Evolutionary conservation across 306 rosid species (phyloP).

Genomic region (Pterocarpus macrocarpus): DNA sequence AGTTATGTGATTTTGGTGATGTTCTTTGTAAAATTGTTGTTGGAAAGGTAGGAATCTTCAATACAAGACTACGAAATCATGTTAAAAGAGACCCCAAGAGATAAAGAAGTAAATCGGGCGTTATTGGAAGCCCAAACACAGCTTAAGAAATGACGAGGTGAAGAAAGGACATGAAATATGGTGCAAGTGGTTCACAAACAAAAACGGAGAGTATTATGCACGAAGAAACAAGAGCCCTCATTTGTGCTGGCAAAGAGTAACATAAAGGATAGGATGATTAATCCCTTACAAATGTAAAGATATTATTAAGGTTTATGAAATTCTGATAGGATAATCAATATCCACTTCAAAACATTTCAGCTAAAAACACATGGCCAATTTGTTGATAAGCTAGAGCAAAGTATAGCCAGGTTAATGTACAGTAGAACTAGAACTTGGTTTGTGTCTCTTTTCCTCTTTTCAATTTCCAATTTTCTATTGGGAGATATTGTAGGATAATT

Average conservation of each 20-base stretch:
- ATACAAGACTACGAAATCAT: constrained; percentile 75
- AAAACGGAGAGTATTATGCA: constrained; percentile 11
- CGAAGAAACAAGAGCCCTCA: not conserved
- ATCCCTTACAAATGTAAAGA: no score
- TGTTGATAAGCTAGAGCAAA: not conserved
- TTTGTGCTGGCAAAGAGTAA: not conserved
- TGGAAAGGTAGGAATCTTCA: constrained; percentile 83
- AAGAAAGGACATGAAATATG: constrained; percentile 33
- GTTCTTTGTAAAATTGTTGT: constrained; percentile 51
- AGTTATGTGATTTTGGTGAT: not conserved
- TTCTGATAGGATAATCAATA: not conserved
- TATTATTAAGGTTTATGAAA: no score
- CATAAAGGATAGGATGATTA: not conserved
- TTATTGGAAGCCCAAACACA: constrained; percentile 63
- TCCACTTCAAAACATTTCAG: constrained; percentile 8
- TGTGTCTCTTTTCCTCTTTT: not conserved
- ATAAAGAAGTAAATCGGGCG: constrained; percentile 60
- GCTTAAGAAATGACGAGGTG: constrained; percentile 53
- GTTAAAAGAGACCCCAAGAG: constrained; percentile 60
- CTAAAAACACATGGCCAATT: constrained; percentile 5
- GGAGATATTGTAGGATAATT: not conserved
- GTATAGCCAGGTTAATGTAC: constrained; percentile 24
- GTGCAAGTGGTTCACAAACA: constrained; percentile 4
- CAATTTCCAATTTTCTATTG: not conserved
- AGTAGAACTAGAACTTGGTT: constrained; percentile 6